These are phyloP conservation scores for Globisporangium solare DNA, from an alignment of 352 stramenopile genomes.

Conservation along the genomic window DNA sequence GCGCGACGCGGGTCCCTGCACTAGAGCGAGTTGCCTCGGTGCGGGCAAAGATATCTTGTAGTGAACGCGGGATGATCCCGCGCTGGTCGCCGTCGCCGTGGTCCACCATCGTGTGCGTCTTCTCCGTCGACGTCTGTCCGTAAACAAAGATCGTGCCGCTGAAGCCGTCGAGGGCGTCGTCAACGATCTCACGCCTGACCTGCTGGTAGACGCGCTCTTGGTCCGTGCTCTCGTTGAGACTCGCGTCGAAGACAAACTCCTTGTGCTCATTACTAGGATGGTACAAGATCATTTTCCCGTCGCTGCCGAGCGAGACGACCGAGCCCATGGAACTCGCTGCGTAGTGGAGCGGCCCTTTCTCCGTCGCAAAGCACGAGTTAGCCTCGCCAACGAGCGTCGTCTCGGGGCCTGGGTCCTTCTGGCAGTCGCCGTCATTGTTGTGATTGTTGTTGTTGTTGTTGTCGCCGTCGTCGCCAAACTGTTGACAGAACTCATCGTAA, in stretches of 20 bases:
- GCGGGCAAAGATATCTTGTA: constrained; percentile 49
- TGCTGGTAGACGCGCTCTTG: constrained; percentile 50
- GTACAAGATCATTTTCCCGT: constrained; percentile 29
- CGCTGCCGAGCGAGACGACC: constrained; percentile 22
- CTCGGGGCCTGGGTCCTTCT: constrained; percentile 13
- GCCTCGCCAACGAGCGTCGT: constrained; percentile 14
- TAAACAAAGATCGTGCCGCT: constrained; percentile 70
- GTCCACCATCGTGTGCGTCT: constrained; percentile 72
- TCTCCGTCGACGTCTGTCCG: constrained; percentile 58
- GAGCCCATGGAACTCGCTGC: constrained; percentile 14
- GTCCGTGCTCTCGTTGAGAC: constrained; percentile 28
- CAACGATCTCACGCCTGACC: constrained; percentile 48
- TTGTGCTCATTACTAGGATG: constrained; percentile 25
- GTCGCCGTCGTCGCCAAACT: constrained; percentile 24
- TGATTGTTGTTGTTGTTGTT: constrained; percentile 5
- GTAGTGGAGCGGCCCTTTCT: constrained; percentile 29
- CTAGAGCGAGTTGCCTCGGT: too few species aligned
- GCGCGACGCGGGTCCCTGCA: constrained; percentile 33
- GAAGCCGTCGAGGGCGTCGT: constrained; percentile 59
- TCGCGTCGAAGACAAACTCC: constrained; percentile 59
- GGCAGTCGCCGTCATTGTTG: background rate
- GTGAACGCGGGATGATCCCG: constrained; percentile 54
- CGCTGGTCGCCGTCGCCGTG: constrained; percentile 28
- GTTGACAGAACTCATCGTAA: constrained; percentile 47
- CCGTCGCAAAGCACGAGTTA: constrained; percentile 42